Percentiles rank a stretch among this genome's conserved stretches.
phyloP scores from a whole-genome alignment of 768 basidiomycete genomes.

The Mycena galericulata region DNA sequence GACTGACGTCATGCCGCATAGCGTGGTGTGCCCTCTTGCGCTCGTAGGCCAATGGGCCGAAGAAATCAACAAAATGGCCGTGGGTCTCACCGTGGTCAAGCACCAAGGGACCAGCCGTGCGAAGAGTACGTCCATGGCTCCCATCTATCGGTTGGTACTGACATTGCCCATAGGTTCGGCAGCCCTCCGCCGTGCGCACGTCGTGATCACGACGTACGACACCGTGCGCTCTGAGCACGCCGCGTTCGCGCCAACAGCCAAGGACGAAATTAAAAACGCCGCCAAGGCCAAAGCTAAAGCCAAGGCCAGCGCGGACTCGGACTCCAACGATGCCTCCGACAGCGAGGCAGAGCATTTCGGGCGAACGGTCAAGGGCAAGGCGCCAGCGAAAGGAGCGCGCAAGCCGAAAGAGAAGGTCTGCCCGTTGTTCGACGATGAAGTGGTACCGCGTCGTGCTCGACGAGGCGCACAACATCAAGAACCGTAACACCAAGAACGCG shows the following conservation, averaged over 20 bases:
- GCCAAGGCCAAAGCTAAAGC: constrained; percentile 54
- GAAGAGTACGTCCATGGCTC: constrained; percentile 59
- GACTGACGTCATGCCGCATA: constrained; percentile 43
- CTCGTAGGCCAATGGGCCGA: constrained; percentile 93
- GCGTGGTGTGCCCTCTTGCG: constrained; percentile 89
- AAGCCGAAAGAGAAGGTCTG: constrained; percentile 62
- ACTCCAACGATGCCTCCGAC: constrained; percentile 44
- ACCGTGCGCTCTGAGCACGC: constrained; percentile 85
- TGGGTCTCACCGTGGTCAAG: constrained; percentile 74
- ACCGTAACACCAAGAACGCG: constrained; percentile 80
- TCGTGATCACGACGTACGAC: constrained; percentile 91
- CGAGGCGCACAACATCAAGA: constrained; percentile 96
- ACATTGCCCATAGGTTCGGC: constrained; percentile 60
- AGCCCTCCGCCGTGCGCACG: constrained; percentile 65
- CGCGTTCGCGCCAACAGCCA: constrained; percentile 59
- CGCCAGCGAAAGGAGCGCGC: constrained; percentile 55
- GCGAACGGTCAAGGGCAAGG: constrained; percentile 49
- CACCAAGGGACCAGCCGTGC: constrained; percentile 87
- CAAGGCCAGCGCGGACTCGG: constrained; percentile 49
- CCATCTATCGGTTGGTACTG: not conserved
- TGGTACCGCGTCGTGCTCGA: constrained; percentile 93
- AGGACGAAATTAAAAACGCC: constrained; percentile 62
- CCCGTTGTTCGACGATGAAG: constrained; percentile 79
- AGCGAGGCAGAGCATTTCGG: constrained; percentile 62
- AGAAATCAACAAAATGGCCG: constrained; percentile 82